Conservation (phyloP, 345 rosid species). For the Citrus hindsii region DNA sequence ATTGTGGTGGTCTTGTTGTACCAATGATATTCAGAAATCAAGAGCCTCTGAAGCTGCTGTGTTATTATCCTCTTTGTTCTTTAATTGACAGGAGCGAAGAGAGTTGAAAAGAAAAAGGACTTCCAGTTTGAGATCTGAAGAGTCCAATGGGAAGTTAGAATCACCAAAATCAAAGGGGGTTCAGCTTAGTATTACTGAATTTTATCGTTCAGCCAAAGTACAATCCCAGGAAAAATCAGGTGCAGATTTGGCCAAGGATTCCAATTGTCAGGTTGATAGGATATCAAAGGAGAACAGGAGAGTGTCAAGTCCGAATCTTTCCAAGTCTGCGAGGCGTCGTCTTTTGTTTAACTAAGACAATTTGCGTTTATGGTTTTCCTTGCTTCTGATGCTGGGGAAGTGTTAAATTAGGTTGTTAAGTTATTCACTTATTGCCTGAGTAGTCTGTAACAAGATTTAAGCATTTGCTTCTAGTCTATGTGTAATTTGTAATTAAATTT, state of each 20-base stretch:
- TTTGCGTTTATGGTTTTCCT: constrained; percentile 1
- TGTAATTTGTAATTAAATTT: background rate
- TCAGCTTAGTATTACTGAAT: constrained; percentile 66
- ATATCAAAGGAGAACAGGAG: constrained; percentile 46
- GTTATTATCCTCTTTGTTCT: constrained; percentile 15
- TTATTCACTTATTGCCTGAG: constrained; percentile 2
- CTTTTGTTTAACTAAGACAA: constrained; percentile 47
- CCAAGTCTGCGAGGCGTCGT: constrained; percentile 74
- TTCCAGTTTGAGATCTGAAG: constrained; percentile 27
- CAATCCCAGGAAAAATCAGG: constrained; percentile 27
- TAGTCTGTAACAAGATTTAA: background rate
- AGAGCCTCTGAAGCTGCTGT: constrained; percentile 1
- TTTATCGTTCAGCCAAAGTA: constrained; percentile 65
- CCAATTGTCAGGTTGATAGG: constrained; percentile 18
- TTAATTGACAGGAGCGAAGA: constrained; percentile 42
- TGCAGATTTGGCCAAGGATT: constrained; percentile 22
- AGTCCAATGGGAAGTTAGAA: constrained; percentile 27
- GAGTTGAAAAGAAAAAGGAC: constrained; percentile 44
- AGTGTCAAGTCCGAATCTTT: constrained; percentile 34
- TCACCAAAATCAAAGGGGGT: constrained; percentile 41
- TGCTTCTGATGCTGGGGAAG: background rate
- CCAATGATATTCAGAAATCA: constrained; percentile 11
- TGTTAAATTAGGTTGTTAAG: constrained; percentile 13
- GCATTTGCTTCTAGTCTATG: background rate
- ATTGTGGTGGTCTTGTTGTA: background rate